Evolutionary conservation across 352 stramenopile species (phyloP).

Genomic region (Salisapilia sapeloensis): DNA sequence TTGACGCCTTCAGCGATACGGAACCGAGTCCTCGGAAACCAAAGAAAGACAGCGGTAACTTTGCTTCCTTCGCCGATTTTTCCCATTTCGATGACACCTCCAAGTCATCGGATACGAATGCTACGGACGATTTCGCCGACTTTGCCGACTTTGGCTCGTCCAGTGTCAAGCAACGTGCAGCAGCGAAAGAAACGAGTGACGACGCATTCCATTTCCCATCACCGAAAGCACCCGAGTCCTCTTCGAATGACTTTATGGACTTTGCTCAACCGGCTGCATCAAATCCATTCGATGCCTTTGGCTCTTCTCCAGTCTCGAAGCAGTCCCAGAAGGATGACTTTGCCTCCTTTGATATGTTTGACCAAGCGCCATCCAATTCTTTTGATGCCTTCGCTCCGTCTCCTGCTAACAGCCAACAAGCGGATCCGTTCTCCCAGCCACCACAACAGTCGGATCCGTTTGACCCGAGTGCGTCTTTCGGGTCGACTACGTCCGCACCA

Average conservation of each 20-base stretch:
- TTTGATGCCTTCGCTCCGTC: constrained; percentile 15
- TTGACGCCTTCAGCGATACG: neutral
- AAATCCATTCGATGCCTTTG: constrained; percentile 11
- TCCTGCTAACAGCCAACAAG: constrained; percentile 1
- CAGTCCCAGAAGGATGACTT: constrained; percentile 9
- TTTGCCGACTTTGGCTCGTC: constrained; percentile 31
- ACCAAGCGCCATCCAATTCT: too few species aligned
- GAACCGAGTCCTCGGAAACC: constrained; percentile 2
- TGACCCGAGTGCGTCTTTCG: neutral
- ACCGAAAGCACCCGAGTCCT: constrained; percentile 5
- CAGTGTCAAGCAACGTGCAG: constrained; percentile 7
- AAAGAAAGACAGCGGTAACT: constrained; percentile 12
- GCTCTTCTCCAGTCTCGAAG: constrained; percentile 5
- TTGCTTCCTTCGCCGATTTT: constrained; percentile 61
- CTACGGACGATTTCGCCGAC: constrained; percentile 12
- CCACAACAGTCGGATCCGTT: constrained; percentile 1
- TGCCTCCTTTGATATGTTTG: neutral
- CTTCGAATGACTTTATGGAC: constrained; percentile 44
- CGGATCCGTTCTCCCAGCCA: constrained; percentile 1
- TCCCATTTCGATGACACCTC: constrained; percentile 37
- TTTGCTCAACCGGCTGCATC: constrained; percentile 9
- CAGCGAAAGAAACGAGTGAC: constrained; percentile 4
- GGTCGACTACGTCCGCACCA: neutral
- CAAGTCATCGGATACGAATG: constrained; percentile 6
- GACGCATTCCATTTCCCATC: constrained; percentile 2